A percentile compares a stretch with the other conserved stretches of the same genome.
Evolutionary conservation across 2,329 filamentous ascomycete species (phyloP).

Genomic region (Trichophyton mentagrophytes): DNA sequence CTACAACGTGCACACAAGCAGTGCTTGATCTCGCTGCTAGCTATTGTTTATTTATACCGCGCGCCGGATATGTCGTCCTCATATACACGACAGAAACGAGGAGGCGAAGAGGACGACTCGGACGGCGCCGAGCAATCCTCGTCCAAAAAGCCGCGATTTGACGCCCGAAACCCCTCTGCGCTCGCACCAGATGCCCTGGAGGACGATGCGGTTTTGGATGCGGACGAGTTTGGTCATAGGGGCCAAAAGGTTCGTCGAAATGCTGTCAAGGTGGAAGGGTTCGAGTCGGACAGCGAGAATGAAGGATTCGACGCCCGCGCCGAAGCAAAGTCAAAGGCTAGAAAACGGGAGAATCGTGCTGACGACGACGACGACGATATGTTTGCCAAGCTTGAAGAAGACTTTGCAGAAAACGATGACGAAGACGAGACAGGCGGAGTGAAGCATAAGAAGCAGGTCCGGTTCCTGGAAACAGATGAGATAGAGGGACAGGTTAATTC

Average conservation of each 20-base stretch:
- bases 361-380: constrained; percentile 50
- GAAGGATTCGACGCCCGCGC: constrained; percentile 74
- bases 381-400: constrained; percentile 62
- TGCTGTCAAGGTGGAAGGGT: constrained; percentile 91
- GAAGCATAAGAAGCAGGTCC: constrained; percentile 49
- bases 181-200: constrained; percentile 70
- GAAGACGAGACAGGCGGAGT: constrained; percentile 46
- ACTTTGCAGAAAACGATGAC: constrained; percentile 42
- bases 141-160: constrained; percentile 76
- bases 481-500: constrained; percentile 68
- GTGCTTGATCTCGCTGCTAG: not conserved
- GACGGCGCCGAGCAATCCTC: constrained; percentile 58
- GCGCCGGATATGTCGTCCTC: constrained; percentile 34
- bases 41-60: constrained; percentile 27
- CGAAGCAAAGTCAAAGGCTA: constrained; percentile 41
- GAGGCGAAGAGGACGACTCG: constrained; percentile 71
- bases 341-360: constrained; percentile 25
- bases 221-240: constrained; percentile 75
- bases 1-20: not conserved
- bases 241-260: constrained; percentile 70
- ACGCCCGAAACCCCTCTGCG: constrained; percentile 85
- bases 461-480: constrained; percentile 47
- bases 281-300: constrained; percentile 84
- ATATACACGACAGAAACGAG: constrained; percentile 68
- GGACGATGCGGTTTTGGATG: constrained; percentile 60